Conservation (phyloP, 768 basidiomycete genomes). For the Podaxis rugospora region DNA sequence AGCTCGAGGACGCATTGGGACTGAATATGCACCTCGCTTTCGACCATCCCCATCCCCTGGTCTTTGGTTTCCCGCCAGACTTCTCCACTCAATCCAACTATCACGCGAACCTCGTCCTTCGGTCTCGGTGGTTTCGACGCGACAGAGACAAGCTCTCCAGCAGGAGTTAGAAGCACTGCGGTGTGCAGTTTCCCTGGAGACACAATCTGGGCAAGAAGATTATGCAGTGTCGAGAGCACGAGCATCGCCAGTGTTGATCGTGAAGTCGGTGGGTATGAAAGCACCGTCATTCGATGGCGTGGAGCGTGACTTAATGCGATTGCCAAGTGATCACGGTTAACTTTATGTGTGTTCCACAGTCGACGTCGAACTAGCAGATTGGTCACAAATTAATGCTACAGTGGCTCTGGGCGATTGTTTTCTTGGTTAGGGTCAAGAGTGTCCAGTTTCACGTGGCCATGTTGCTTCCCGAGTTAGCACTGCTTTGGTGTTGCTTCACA, state of each 20-base stretch:
- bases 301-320: neutral
- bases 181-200: slow-evolving; percentile 62
- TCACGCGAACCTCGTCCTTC: slow-evolving; percentile 72
- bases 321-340: neutral
- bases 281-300: neutral
- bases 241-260: slow-evolving; percentile 43
- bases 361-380: neutral
- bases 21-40: slow-evolving; percentile 58
- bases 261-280: neutral
- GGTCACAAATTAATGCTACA: neutral
- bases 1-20: neutral
- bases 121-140: slow-evolving; percentile 49
- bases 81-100: slow-evolving; percentile 69
- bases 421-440: neutral
- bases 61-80: slow-evolving; percentile 75
- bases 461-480: neutral
- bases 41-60: slow-evolving; percentile 65
- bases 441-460: slow-evolving; percentile 3
- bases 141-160: slow-evolving; percentile 71
- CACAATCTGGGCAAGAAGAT: slow-evolving; percentile 58
- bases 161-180: slow-evolving; percentile 63
- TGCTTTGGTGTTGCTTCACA: neutral
- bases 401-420: neutral
- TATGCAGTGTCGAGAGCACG: slow-evolving; percentile 63
- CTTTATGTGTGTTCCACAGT: neutral